Evolutionary conservation across 495 filamentous ascomycete genomes (phyloP).

Genomic region (Xylaria nigripes): DNA sequence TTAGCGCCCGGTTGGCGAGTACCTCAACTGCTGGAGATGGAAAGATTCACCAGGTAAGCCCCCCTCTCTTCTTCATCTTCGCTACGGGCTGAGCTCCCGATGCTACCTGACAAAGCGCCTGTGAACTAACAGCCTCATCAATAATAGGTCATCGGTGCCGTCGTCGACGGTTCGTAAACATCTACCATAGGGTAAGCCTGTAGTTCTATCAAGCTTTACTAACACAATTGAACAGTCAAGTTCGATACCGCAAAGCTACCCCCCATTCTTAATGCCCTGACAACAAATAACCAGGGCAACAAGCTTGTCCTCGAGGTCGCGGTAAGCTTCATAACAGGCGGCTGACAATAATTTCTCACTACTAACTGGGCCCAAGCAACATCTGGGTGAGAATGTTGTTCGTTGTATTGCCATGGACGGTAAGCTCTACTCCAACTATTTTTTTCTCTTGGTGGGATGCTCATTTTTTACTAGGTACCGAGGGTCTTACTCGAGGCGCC

Average conservation of each 20-base stretch:
- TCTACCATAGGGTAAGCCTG: not conserved
- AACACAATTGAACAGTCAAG: conserved; percentile 49
- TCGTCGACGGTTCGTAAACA: conserved; percentile 60
- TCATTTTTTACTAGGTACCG: conserved; percentile 65
- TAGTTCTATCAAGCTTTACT: conserved; percentile 9
- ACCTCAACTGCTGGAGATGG: conserved; percentile 52
- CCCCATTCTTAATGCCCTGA: conserved; percentile 94
- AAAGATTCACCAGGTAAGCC: conserved; percentile 72
- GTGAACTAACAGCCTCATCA: conserved; percentile 26
- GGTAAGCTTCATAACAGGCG: conserved; percentile 51
- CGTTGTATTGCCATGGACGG: conserved; percentile 99
- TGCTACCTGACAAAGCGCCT: conserved; percentile 19
- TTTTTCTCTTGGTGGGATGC: conserved; percentile 12
- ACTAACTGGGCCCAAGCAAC: conserved; percentile 66
- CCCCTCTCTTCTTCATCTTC: conserved; percentile 9
- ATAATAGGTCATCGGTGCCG: conserved; percentile 61
- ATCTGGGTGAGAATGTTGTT: conserved; percentile 98
- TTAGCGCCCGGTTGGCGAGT: conserved; percentile 62
- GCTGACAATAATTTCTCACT: conserved; percentile 2
- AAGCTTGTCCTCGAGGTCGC: conserved; percentile 96
- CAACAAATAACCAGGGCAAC: conserved; percentile 81
- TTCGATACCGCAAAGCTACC: conserved; percentile 93
- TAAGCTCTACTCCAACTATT: conserved; percentile 41
- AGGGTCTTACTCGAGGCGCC: conserved; percentile 92
- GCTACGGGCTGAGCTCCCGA: not conserved